Evolutionary conservation across 768 basidiomycete species (phyloP).

Genomic region (Rhodotorula taiwanensis): DNA sequence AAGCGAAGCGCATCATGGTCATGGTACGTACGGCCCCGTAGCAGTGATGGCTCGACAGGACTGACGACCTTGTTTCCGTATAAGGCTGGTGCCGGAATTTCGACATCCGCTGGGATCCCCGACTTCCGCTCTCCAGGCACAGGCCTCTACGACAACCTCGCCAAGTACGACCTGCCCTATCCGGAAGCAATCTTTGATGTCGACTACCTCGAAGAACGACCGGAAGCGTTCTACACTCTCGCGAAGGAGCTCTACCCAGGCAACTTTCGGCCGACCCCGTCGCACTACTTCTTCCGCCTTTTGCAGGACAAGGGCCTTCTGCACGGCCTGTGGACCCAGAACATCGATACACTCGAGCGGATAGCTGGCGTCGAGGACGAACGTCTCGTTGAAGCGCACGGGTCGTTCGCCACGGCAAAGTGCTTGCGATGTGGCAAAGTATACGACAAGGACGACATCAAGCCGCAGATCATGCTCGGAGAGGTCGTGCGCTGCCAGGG

Average conservation of each 20-base stretch:
- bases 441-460: conserved; percentile 65
- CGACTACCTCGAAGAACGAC: conserved; percentile 55
- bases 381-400: conserved; percentile 88
- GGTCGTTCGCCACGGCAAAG: conserved; percentile 78
- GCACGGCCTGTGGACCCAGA: conserved; percentile 55
- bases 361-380: conserved; percentile 66
- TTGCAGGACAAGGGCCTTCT: conserved; percentile 64
- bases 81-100: conserved; percentile 55
- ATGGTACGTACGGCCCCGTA: too few relatives aligned
- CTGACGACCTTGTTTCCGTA: too few relatives aligned
- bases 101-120: conserved; percentile 67
- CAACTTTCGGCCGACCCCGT: conserved; percentile 69
- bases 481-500: conserved; percentile 61
- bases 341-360: conserved; percentile 82
- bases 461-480: conserved; percentile 55
- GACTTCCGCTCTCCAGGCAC: conserved; percentile 84
- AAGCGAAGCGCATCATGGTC: conserved; percentile 31
- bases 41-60: too few relatives aligned
- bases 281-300: conserved; percentile 83
- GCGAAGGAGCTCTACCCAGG: conserved; percentile 86
- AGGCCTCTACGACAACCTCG: conserved; percentile 52
- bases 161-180: conserved; percentile 30
- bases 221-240: conserved; percentile 64
- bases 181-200: conserved; percentile 96
- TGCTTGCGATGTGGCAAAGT: conserved; percentile 66